A percentile compares a stretch with the other conserved stretches of the same genome.
Conservation (phyloP, 176 grass and related monocot genomes). For the Raddia distichophylla region DNA sequence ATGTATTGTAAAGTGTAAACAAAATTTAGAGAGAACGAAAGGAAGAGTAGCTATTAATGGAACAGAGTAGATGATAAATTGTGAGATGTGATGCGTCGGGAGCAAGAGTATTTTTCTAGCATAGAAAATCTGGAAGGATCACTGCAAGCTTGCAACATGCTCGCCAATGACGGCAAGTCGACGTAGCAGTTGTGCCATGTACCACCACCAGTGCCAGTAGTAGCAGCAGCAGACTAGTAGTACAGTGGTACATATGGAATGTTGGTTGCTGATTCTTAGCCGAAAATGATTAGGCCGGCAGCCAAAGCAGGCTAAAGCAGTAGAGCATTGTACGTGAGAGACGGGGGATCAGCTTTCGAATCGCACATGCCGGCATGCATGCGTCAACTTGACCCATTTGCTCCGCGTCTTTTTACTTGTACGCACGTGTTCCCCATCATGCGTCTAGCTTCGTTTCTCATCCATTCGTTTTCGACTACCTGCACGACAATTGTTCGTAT, state of each 20-base stretch:
- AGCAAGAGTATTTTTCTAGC: too few relatives aligned
- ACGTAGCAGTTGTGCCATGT: too few relatives aligned
- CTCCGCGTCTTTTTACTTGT: neutral
- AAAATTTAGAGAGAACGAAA: too few relatives aligned
- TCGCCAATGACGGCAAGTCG: too few relatives aligned
- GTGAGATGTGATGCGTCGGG: too few relatives aligned
- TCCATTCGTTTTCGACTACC: neutral
- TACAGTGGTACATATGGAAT: neutral
- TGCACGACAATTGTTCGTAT: neutral
- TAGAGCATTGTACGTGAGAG: neutral
- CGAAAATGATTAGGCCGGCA: constrained; percentile 16
- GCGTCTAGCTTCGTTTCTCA: neutral
- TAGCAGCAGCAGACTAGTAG: too few relatives aligned
- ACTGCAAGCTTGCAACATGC: too few relatives aligned
- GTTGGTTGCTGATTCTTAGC: neutral
- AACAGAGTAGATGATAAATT: too few relatives aligned
- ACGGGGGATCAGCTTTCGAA: neutral
- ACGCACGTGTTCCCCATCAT: neutral
- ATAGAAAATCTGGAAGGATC: too few relatives aligned
- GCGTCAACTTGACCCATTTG: constrained; percentile 15
- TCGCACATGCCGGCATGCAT: neutral
- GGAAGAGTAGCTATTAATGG: too few relatives aligned
- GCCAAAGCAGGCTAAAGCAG: neutral
- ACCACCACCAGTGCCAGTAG: too few relatives aligned
- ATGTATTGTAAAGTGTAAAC: too few relatives aligned